Evolutionary conservation across 805 yeast genomes (phyloP).

Genomic region (Metschnikowia gruessii): DNA sequence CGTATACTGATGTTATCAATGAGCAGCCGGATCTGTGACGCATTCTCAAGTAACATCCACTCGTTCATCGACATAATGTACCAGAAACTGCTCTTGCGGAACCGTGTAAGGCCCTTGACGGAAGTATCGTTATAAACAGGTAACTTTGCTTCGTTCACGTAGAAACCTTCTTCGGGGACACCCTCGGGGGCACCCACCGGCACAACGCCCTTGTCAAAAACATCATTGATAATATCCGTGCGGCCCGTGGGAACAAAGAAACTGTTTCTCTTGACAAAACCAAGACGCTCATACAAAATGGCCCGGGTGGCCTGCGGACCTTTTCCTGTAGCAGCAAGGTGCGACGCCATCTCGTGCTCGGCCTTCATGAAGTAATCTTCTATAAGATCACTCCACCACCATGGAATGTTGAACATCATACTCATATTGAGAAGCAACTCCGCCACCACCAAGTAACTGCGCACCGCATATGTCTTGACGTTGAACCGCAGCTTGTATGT

Average conservation of each 20-base stretch:
- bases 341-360: constrained; percentile 44
- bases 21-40: constrained; percentile 26
- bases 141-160: constrained; percentile 37
- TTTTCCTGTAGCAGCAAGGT: constrained; percentile 38
- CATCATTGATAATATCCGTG: constrained; percentile 10
- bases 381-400: constrained; percentile 46
- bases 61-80: constrained; percentile 68
- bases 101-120: constrained; percentile 54
- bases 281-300: constrained; percentile 41
- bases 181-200: constrained; percentile 12
- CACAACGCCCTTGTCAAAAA: constrained; percentile 11
- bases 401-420: constrained; percentile 37
- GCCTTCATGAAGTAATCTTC: constrained; percentile 45
- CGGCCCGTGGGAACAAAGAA: constrained; percentile 15
- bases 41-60: constrained; percentile 44
- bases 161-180: constrained; percentile 32
- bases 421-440: constrained; percentile 63
- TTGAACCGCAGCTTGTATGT: constrained; percentile 71
- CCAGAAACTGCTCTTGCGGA: constrained; percentile 78
- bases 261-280: constrained; percentile 22
- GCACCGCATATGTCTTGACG: constrained; percentile 64
- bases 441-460: constrained; percentile 62
- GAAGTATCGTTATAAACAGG: constrained; percentile 35
- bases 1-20: constrained; percentile 27
- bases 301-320: constrained; percentile 46